phyloP scores from a whole-genome alignment of 306 rosid genomes.

The Nissolia schottii region DNA sequence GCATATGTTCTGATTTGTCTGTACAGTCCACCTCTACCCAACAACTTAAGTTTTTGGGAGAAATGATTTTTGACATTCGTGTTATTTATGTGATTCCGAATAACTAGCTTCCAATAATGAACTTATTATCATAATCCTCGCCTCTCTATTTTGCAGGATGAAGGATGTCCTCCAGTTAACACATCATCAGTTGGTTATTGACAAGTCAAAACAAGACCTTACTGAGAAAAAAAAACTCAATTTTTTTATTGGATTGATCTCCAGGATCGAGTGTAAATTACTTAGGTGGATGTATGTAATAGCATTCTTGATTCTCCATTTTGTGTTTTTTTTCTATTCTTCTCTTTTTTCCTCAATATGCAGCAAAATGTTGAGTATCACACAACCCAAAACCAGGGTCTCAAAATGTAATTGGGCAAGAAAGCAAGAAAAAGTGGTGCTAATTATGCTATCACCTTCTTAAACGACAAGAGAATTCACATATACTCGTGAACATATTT shows the following conservation, averaged over 20 bases:
- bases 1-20: too few relatives aligned
- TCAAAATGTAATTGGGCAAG: not conserved
- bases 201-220: slow-evolving; percentile 7
- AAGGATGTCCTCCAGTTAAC: slow-evolving; percentile 4
- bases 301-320: slow-evolving; percentile 24
- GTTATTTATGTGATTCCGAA: not conserved
- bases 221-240: not conserved
- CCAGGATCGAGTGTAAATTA: slow-evolving; percentile 22
- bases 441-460: not conserved
- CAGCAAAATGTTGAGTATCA: not conserved
- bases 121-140: not conserved
- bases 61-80: too few relatives aligned
- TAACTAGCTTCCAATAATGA: not conserved
- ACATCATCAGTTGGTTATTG: slow-evolving; percentile 18
- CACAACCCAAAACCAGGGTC: not conserved
- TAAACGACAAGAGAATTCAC: too few relatives aligned
- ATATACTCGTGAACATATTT: too few relatives aligned
- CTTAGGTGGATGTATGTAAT: slow-evolving; percentile 25
- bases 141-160: slow-evolving; percentile 29
- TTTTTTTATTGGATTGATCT: slow-evolving; percentile 2
- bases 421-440: not conserved
- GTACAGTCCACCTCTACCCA: too few relatives aligned
- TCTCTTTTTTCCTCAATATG: not conserved
- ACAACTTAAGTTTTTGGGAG: too few relatives aligned
- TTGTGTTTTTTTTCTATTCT: not conserved